Evolutionary conservation across 2,329 filamentous ascomycete species (phyloP).

Genomic region (Mariannaea sp.): DNA sequence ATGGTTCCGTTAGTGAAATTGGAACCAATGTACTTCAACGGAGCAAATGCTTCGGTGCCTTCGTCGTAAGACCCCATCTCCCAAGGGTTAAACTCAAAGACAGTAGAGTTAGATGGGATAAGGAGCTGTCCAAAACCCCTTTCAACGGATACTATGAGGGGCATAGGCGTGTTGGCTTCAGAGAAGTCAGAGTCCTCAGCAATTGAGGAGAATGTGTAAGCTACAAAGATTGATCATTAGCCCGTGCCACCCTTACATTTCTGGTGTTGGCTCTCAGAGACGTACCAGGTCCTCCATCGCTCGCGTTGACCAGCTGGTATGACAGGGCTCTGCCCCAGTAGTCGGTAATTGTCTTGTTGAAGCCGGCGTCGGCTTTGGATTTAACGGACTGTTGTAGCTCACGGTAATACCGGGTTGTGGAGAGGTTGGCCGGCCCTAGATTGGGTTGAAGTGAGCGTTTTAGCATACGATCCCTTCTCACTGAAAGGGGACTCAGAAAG

Average conservation of each 20-base stretch:
- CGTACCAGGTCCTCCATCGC: constrained; percentile 61
- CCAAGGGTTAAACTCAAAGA: constrained; percentile 79
- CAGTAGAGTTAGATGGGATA: constrained; percentile 67
- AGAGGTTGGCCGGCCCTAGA: constrained; percentile 21
- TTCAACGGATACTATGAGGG: constrained; percentile 73
- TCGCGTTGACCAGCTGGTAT: constrained; percentile 77
- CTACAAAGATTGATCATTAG: constrained; percentile 38
- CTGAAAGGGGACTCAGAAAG: too few relatives aligned
- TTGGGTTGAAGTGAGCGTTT: not conserved
- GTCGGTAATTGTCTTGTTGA: constrained; percentile 70
- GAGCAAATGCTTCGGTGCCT: constrained; percentile 71
- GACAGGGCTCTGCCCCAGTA: constrained; percentile 79
- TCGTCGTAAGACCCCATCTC: constrained; percentile 81
- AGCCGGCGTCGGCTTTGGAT: constrained; percentile 67
- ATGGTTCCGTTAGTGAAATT: constrained; percentile 69
- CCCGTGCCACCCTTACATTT: not conserved
- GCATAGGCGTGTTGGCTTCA: constrained; percentile 69
- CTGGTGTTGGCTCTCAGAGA: not conserved
- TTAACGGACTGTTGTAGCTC: constrained; percentile 62
- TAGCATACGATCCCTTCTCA: not conserved
- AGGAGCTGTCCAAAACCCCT: constrained; percentile 65
- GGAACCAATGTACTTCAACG: constrained; percentile 72
- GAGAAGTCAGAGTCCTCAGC: constrained; percentile 61
- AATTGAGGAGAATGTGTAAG: constrained; percentile 78
- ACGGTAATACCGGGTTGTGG: constrained; percentile 58